Conservation (phyloP, 257 asterid species). For the Solanum lignicaule region DNA sequence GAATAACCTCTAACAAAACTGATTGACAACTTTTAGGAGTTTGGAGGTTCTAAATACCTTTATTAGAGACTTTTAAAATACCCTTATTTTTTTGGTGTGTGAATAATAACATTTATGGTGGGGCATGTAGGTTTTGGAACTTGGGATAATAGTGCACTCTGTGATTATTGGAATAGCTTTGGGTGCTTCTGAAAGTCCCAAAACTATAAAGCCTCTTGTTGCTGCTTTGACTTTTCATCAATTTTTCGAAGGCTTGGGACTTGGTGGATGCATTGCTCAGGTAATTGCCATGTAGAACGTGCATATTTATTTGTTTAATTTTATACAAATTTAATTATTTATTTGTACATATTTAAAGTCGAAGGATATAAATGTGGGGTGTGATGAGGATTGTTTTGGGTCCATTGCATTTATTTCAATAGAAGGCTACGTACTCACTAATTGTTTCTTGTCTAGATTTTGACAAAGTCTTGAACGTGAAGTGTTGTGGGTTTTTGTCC, state of each 20-base stretch:
- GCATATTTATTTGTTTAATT: too few relatives aligned
- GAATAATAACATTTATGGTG: neutral
- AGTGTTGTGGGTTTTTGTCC: neutral
- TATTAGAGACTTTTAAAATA: too few relatives aligned
- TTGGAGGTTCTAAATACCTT: too few relatives aligned
- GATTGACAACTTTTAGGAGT: too few relatives aligned
- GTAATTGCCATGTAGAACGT: neutral
- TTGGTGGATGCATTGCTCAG: slow-evolving; percentile 8
- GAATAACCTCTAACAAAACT: too few relatives aligned
- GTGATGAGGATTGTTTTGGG: neutral
- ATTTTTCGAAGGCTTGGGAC: slow-evolving; percentile 9
- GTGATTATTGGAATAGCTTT: slow-evolving; percentile 7
- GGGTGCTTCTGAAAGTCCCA: slow-evolving; percentile 7
- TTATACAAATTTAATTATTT: too few relatives aligned
- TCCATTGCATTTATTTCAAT: neutral
- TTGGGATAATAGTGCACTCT: slow-evolving; percentile 5
- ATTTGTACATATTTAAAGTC: too few relatives aligned
- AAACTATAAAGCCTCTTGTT: neutral
- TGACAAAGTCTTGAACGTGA: neutral
- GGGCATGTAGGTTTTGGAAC: neutral
- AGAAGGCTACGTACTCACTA: neutral
- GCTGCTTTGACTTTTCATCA: slow-evolving; percentile 12
- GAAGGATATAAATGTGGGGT: rapidly evolving
- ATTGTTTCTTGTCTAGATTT: neutral
- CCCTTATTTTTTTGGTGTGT: neutral